Conservation (phyloP, 495 filamentous ascomycete genomes). For the Lasiosphaeria hispida region DNA sequence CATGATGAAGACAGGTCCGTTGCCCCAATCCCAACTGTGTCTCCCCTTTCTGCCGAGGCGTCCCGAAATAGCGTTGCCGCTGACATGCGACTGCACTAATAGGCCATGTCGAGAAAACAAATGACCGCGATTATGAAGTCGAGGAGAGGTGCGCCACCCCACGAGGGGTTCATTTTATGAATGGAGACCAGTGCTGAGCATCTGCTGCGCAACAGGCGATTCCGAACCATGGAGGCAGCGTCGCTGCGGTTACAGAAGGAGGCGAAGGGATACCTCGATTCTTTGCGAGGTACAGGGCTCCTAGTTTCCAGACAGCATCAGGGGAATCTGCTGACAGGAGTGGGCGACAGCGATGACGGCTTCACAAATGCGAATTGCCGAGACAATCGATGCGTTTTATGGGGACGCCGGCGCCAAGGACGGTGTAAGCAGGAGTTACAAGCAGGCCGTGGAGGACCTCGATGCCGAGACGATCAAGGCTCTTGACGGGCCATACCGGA, state of each 20-base stretch:
- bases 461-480: constrained; percentile 99
- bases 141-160: constrained; percentile 77
- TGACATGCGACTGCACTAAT: background rate
- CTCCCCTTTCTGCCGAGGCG: background rate
- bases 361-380: constrained; percentile 98
- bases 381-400: constrained; percentile 99
- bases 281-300: constrained; percentile 68
- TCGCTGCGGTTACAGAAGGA: constrained; percentile 91
- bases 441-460: constrained; percentile 94
- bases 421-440: constrained; percentile 92
- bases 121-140: constrained; percentile 97
- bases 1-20: constrained; percentile 95
- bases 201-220: constrained; percentile 59
- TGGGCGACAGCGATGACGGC: constrained; percentile 82
- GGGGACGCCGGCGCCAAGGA: constrained; percentile 92
- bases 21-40: no score
- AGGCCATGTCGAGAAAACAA: constrained; percentile 97
- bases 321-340: background rate
- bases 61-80: background rate
- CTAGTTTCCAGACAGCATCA: background rate
- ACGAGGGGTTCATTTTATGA: no score
- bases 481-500: constrained; percentile 92
- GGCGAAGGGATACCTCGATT: constrained; percentile 95
- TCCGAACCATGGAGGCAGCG: constrained; percentile 93
- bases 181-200: background rate